Base-by-base conservation (phyloP, 768 basidiomycete genomes). In the Trametopsis cervina region DNA sequence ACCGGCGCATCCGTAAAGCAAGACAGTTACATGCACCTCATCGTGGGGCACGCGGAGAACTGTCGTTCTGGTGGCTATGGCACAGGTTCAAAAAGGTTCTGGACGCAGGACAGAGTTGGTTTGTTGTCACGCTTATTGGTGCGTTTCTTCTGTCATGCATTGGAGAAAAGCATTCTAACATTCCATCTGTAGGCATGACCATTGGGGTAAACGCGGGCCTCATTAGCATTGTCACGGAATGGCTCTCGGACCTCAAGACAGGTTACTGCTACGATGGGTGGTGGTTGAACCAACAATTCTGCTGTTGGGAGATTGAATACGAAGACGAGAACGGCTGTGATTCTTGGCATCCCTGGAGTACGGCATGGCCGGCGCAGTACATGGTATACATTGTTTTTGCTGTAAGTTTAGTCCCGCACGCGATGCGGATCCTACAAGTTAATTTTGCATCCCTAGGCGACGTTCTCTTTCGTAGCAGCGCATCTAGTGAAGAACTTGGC, bases 281-380 rank as follows among this genome's bases (percentile, higher is more conserved):
- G 96, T 99, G 96, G 95, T 65, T 99, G 47, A 96, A 94, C 65
- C 84, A 92, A 58, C 89, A 96, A 60, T 97, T 97, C 64, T 99
- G 96, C 67, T 99, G 96, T 62, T 93, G 94, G 85, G 96, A 97
- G 61, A 83, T 97, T 46, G 90, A 92, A 53, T 76, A 72, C 4
- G 84, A 84, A 39, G 87, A 84, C 54, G 75, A 79, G 15, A 85
- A 82, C 46, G 83, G 78, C 12, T 99, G 96, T 63, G 76, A 86
- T 3, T 92, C 89, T 39, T 99, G 96, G 96, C 81, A 84, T 63
- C 69, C 84, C 35, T 98, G 96, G 96, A 82, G 90, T 61, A 69
- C 75, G 47, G 71, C 85, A 51, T 69, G 78, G 35, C 68, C 77
- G 27, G 80, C 83, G 11, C 77, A 85, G 42, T 95, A 92, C 89